phyloP scores from a whole-genome alignment of 495 filamentous ascomycete species.

The Aspergillus sclerotiicarbonarius region DNA sequence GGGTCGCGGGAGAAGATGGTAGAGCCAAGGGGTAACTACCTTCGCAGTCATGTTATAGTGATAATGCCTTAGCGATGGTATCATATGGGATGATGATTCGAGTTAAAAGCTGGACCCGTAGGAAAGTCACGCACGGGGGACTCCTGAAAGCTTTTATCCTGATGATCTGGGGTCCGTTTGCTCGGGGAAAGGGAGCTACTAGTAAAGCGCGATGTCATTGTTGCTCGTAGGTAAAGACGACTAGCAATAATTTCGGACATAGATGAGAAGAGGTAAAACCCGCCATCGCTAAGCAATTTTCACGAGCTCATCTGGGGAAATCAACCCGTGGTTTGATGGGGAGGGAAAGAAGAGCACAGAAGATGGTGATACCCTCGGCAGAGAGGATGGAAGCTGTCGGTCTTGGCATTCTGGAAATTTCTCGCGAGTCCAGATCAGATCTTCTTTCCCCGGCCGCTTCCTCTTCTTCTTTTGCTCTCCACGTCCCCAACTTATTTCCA shows the following conservation, averaged over 20 bases:
- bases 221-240: not conserved
- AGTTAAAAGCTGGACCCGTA: not conserved
- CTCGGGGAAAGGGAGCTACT: constrained; percentile 1
- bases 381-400: constrained; percentile 27
- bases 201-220: not conserved
- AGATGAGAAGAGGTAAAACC: not conserved
- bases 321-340: too few species aligned
- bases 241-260: not conserved
- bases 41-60: constrained; percentile 16
- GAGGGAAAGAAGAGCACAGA: constrained; percentile 7
- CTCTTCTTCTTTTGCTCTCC: constrained; percentile 30
- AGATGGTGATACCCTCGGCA: constrained; percentile 33
- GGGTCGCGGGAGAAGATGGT: constrained; percentile 48
- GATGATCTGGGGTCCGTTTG: not conserved
- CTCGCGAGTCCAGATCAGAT: constrained; percentile 45
- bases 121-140: not conserved
- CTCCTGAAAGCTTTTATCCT: not conserved
- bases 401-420: constrained; percentile 59
- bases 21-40: constrained; percentile 9
- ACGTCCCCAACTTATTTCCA: constrained; percentile 24
- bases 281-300: not conserved
- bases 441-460: constrained; percentile 31
- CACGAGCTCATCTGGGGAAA: not conserved
- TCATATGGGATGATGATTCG: constrained; percentile 8
- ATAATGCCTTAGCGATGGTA: constrained; percentile 13